A percentile compares a stretch with the other conserved stretches of the same genome.
These are phyloP conservation scores for Westerdykella aurantiaca DNA, from an alignment of 2,329 filamentous ascomycete species.

Conservation along the genomic window DNA sequence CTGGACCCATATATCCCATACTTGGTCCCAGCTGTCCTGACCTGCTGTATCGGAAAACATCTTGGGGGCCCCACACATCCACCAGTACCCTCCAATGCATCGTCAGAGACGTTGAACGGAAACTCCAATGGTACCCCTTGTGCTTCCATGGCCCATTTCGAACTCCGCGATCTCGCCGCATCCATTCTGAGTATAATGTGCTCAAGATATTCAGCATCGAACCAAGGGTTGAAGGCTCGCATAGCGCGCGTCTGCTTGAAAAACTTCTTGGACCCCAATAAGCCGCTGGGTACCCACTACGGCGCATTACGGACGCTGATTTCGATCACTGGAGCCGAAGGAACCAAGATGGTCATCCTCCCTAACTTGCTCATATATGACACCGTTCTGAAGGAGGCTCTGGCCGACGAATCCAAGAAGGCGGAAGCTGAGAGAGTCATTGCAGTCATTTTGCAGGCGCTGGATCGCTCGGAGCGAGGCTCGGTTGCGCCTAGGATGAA, in stretches of 20 bases:
- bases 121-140: slow-evolving; percentile 17
- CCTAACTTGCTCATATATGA: slow-evolving; percentile 63
- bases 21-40: slow-evolving; percentile 81
- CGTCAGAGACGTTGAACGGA: slow-evolving; percentile 43
- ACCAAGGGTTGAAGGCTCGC: slow-evolving; percentile 76
- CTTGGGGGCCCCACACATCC: slow-evolving; percentile 56
- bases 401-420: slow-evolving; percentile 47
- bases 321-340: slow-evolving; percentile 65
- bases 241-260: slow-evolving; percentile 91
- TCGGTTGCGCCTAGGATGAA: slow-evolving; percentile 30
- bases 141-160: slow-evolving; percentile 56
- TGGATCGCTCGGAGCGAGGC: slow-evolving; percentile 51
- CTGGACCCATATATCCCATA: slow-evolving; percentile 62
- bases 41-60: slow-evolving; percentile 80
- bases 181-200: slow-evolving; percentile 75
- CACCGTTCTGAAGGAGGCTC: slow-evolving; percentile 51
- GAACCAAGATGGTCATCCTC: slow-evolving; percentile 58
- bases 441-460: slow-evolving; percentile 50
- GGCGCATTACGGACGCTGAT: slow-evolving; percentile 78
- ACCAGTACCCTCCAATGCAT: slow-evolving; percentile 46
- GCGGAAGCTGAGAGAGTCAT: slow-evolving; percentile 58
- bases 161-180: slow-evolving; percentile 77
- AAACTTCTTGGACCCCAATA: slow-evolving; percentile 79
- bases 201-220: slow-evolving; percentile 72
- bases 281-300: slow-evolving; percentile 78